Evolutionary conservation across 2,329 filamentous ascomycete genomes (phyloP).

Genomic region (Alternaria gansuensis): DNA sequence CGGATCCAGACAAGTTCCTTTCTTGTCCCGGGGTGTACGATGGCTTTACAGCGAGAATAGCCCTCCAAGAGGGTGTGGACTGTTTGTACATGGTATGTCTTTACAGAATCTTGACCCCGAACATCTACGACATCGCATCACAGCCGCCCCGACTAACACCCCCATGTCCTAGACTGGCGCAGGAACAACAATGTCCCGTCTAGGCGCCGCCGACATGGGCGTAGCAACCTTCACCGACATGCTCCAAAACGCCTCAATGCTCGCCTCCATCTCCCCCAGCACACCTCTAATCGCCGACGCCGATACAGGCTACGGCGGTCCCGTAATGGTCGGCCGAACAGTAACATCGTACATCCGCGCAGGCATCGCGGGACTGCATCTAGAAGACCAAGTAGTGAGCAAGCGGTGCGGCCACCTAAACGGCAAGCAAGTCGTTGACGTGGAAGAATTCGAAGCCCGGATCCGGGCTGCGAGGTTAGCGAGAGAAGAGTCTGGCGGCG

Average conservation of each 20-base stretch:
- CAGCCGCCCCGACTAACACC: not conserved
- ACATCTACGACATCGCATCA: not conserved
- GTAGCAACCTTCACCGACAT: slow-evolving; percentile 70
- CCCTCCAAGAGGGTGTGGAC: slow-evolving; percentile 69
- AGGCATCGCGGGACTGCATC: slow-evolving; percentile 67
- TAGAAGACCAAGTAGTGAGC: slow-evolving; percentile 70
- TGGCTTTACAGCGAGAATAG: slow-evolving; percentile 71
- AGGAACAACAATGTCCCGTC: slow-evolving; percentile 67
- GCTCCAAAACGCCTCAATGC: slow-evolving; percentile 70
- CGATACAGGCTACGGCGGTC: slow-evolving; percentile 64
- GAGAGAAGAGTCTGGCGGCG: slow-evolving; percentile 59
- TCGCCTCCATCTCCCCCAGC: slow-evolving; percentile 65
- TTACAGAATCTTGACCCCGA: not conserved
- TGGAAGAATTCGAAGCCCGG: slow-evolving; percentile 62
- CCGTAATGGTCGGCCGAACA: slow-evolving; percentile 61
- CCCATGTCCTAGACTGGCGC: slow-evolving; percentile 63
- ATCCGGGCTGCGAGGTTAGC: slow-evolving; percentile 66
- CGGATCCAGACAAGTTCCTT: slow-evolving; percentile 52
- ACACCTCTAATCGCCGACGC: slow-evolving; percentile 70
- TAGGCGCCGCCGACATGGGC: slow-evolving; percentile 71
- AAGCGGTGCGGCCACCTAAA: slow-evolving; percentile 72
- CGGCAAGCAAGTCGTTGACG: slow-evolving; percentile 67
- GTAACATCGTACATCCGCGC: slow-evolving; percentile 62
- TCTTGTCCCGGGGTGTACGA: slow-evolving; percentile 74
- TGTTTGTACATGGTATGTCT: slow-evolving; percentile 70